Conservation (phyloP, 106 monocot species). For the Ottelia alismoides region DNA sequence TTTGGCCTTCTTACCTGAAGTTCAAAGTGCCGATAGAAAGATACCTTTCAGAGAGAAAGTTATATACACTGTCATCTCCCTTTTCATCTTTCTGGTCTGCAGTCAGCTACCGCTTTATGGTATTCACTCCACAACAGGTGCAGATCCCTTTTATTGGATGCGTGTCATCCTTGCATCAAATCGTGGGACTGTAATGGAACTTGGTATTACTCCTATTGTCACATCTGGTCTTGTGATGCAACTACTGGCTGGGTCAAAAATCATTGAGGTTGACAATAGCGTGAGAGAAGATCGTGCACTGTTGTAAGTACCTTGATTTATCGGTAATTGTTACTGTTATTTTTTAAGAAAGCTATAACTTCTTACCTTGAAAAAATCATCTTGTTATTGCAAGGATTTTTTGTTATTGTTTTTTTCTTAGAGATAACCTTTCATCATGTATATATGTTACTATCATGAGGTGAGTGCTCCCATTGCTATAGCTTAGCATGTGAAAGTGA, state of each 20-base stretch:
- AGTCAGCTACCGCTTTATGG: slow-evolving; percentile 8
- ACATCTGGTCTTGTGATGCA: slow-evolving; percentile 15
- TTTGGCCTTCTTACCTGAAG: slow-evolving; percentile 11
- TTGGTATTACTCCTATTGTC: slow-evolving; percentile 11
- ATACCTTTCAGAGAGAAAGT: slow-evolving; percentile 10
- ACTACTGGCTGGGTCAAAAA: slow-evolving; percentile 11
- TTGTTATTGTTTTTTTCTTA: too few relatives aligned
- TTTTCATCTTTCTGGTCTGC: slow-evolving; percentile 1
- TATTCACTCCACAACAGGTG: slow-evolving; percentile 12
- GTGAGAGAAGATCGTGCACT: slow-evolving; percentile 13
- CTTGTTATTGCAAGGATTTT: too few relatives aligned
- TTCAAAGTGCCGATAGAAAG: slow-evolving; percentile 8
- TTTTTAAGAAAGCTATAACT: too few relatives aligned
- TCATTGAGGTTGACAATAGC: slow-evolving; percentile 18
- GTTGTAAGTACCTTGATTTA: slow-evolving; percentile 3
- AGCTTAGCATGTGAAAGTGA: too few relatives aligned
- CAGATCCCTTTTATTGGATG: slow-evolving; percentile 16
- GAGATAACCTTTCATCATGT: too few relatives aligned
- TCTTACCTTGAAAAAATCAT: too few relatives aligned
- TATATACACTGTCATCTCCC: slow-evolving; percentile 13
- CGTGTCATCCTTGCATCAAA: slow-evolving; percentile 8
- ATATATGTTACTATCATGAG: too few relatives aligned
- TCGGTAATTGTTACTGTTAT: too few relatives aligned
- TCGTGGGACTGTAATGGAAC: slow-evolving; percentile 12
- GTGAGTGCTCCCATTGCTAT: too few relatives aligned